Evolutionary conservation across 2,329 filamentous ascomycete species (phyloP), one percentile per base, ranked within the genome.

Genomic region (Aspergillus transmontanensis): DNA sequence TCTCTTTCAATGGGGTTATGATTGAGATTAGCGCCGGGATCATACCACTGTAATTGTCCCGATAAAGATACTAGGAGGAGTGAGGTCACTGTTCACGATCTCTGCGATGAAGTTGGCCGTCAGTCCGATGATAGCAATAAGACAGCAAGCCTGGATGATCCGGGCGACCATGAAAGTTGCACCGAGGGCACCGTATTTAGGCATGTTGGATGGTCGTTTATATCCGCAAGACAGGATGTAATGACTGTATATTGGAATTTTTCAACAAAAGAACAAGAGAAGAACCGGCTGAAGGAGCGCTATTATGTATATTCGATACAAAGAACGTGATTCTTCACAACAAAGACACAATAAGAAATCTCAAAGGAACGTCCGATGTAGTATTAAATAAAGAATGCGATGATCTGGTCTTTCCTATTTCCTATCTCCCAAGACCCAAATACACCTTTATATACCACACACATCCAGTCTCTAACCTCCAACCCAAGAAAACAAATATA

Each of bases 41-140:
- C 91, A 73, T 86, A 96, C 93, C 68, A 96, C 87, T 64, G 87
- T 87, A 66, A 97, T 84, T 3, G 92, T 93, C 34, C 89, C 92
- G 34, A 96, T 86, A 26, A 97, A 83, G 54, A 93, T 87, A 58
- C 86, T 82, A 0, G 93, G 91, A 0, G 90, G 87, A 34, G 86
- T 83, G 60, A 89, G 85, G 66, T 89, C 85, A 26, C 83, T 85
- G 50, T 83, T 81, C 51, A 92, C 87, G 75, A 96, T 93, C 70
- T 91, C 85, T 28, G 88, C 84, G 72, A 96, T 89, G 78, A 97
- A 96, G 78, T 94, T 93, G 72, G 90, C 87, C 0, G 88, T 88
- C 76, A 97, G 87, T 53, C 93, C 92, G 68, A 96, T 90, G 68
- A 95, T 88, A 63, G 89, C 83, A 62, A 95, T 83, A 73, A 97